Evolutionary conservation across 805 yeast genomes (phyloP), one percentile per base, ranked within the genome.

Genomic region (Saccharomyces cerevisiae): DNA sequence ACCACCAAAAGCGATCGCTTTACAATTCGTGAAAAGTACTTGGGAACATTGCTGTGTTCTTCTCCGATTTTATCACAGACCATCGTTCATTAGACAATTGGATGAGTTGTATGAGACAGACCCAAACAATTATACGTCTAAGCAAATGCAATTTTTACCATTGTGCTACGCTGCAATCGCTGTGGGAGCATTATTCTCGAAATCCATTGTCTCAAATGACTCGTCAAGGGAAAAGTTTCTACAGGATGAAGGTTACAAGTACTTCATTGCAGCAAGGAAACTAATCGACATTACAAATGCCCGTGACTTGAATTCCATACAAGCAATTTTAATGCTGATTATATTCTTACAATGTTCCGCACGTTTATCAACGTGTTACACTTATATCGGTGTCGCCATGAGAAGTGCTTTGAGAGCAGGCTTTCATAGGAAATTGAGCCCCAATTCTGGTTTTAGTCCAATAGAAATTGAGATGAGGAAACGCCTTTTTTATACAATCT

Each of bases 1-100:
- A 47, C 97, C 97, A 0, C 81, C 94, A 2, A 83, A 87, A 62
- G 84, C 82, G 24, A 79, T 80, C 26, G 92, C 96, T 0, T 70
- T 88, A 41, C 81, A 82, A 61, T 76, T 90, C 61, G 82, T 90
- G 29, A 82, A 81, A 61, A 81, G 83, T 49, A 88, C 92, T 2
- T 90, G 96, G 95, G 82, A 84, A 61, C 85, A 86, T 61, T 90
- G 96, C 1, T 89, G 96, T 70, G 79, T 94, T 9, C 72, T 91
- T 51, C 85, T 89, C 64, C 75, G 96, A 53, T 89, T 90, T 66
- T 88, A 88, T 68, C 97, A 90, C 65, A 76, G 96, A 32, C 96
- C 96, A 0, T 81, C 90, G 2, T 83, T 89, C 59, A 77, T 87
- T 51, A 80, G 81, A 58, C 90, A 87, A 62, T 76, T 90, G 41